Evolutionary conservation across 1,139 yeast genomes (phyloP), one percentile per base, ranked within the genome.

Genomic region (Blastobotrys petasosporus): DNA sequence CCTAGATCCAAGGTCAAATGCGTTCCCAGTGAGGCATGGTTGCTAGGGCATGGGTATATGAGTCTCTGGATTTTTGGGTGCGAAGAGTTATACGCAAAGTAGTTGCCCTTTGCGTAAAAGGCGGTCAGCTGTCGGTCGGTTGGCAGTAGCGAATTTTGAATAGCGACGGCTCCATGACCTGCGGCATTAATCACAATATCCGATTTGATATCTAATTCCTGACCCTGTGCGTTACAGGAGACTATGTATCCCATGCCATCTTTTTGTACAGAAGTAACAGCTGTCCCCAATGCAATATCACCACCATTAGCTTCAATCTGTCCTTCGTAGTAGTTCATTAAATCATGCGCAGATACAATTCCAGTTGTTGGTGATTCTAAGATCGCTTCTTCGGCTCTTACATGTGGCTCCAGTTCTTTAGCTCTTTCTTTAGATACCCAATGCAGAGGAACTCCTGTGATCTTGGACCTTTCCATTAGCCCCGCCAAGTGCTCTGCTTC

Each of bases 291-390:
- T 0, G 85, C 86, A 5, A 82, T 54, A 10, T 84, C 87, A 0
- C 85, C 90, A 2, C 77, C 85, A 39, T 67, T 62, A 50, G 74
- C 69, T 47, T 74, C 75, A 45, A 84, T 73, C 36, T 68, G 65
- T 0, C 82, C 74, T 51, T 76, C 75, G 45, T 77, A 71, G 61
- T 73, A 86, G 29, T 73, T 70, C 71, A 83, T 76, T 47, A 81
- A 70, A 12, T 85, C 82, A 63, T 88, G 95, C 0, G 94, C 87
- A 12, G 88, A 81, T 2, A 87, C 66, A 37, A 88, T 88, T 0
- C 97, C 96, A 0, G 95, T 83, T 0, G 90, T 73, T 1, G 95
- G 92, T n/a, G 95, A 83, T 49, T 75, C 75, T 37, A 88, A 67
- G 2, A 80, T 76, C 0, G 85, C 92, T 32, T 69, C 64, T 5